Evolutionary conservation across 345 rosid species (phyloP), one percentile per base, ranked within the genome.

Genomic region (Alliaria petiolata): DNA sequence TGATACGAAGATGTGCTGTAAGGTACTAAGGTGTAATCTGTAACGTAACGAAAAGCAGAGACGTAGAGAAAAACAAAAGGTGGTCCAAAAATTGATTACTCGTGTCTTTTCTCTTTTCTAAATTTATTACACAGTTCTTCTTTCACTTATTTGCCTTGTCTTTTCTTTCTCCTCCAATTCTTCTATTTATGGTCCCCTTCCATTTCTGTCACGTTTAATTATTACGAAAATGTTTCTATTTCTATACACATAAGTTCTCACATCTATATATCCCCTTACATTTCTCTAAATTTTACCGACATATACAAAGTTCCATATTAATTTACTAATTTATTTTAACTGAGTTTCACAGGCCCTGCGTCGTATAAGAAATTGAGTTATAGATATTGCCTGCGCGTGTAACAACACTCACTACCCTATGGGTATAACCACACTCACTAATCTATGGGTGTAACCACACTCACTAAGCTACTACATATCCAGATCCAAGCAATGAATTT

Each of bases 1-100:
- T 51, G 38, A 26, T 39, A 52, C 44, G 44, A 60, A 60, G 35
- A 42, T 28, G 38, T 28, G 52, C 14, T 38, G 4, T 17, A 42
- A 13, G 34, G 66, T 43, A 55, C 60, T 8, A 14, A 15, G 38
- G 36, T 52, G 46, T 57, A 57, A 59, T 7, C 35, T 52, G 71
- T 65, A 13, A 28, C 31, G 61, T 65, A 50, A 6, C 47, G 25
- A 61, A 46, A 31, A 64, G 36, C 16, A 54, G 52, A 36, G 59
- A 20, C 28, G 68, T 51, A 31, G 36, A 54, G 30, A 72, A 62
- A 54, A 43, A 53, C 56, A 33, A 63, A 47, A 38, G 11, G 76
- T 72, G 76, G 76, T 64, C 70, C 77, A 72, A 34, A 40, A 4
- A 19, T 20, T 62, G 35, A 62, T 15, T 62, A 71, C 35, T 33